A percentile compares a stretch with the other conserved stretches of the same genome.
These are phyloP conservation scores for Trichoderma simmonsii DNA, from an alignment of 2,329 filamentous ascomycete genomes.

Conservation along the genomic window DNA sequence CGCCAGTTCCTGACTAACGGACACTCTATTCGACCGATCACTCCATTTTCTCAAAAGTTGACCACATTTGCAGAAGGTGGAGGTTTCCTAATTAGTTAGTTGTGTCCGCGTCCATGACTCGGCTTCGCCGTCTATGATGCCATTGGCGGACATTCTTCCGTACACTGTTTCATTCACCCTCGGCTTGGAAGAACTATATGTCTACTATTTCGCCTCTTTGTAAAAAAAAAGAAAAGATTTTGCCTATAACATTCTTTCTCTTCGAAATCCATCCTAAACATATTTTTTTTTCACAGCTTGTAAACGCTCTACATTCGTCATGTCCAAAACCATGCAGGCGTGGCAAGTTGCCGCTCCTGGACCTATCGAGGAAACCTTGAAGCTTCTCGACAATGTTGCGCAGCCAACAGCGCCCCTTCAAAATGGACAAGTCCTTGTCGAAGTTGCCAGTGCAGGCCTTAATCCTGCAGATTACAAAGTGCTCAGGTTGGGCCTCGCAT, in stretches of 20 bases:
- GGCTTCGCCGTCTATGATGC: background rate
- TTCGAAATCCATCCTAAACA: background rate
- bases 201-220: background rate
- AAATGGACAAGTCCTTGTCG: constrained; percentile 39
- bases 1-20: background rate
- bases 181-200: background rate
- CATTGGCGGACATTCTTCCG: background rate
- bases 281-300: background rate
- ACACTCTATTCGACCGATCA: background rate
- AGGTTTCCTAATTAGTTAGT: constrained; percentile 2
- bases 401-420: constrained; percentile 23
- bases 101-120: background rate
- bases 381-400: constrained; percentile 21
- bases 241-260: background rate
- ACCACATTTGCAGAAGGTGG: background rate
- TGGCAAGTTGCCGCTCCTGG: constrained; percentile 31
- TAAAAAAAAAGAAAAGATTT: background rate
- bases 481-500: constrained; percentile 38
- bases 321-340: constrained; percentile 28
- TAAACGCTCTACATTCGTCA: background rate
- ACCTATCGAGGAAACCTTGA: constrained; percentile 25
- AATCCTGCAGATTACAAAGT: constrained; percentile 53
- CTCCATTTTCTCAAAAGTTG: background rate
- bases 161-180: background rate
- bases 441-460: constrained; percentile 41